Evolutionary conservation across 2,329 filamentous ascomycete species (phyloP), one percentile per base, ranked within the genome.

Genomic region (Chaetomium strumarium): DNA sequence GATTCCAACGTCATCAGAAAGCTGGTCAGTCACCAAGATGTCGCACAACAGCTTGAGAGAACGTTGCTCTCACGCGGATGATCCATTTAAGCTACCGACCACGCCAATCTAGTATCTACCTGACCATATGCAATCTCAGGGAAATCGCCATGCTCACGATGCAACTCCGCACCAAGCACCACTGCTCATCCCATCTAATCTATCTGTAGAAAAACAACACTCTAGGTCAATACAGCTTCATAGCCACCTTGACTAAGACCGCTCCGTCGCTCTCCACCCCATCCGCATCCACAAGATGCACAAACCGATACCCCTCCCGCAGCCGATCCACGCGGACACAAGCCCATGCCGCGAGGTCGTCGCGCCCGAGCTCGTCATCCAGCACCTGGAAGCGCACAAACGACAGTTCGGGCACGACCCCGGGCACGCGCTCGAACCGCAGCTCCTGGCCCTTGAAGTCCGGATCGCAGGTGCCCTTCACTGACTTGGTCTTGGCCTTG

Each of bases 301-400:
- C 75, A 59, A 96, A 83, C 11, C 90, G 77, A 60, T 88, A 87
- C 1, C 93, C 92, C 33, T 79, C 72, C 55, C 82, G 81, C 54
- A 96, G 68, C 8, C 90, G 79, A 69, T 96, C 90, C 19, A 97
- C 79, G 37, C 90, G 79, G 61, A 95, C 84, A 64, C 90, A 96
- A 1, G 88, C 84, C 93, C 93, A 97, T 2, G 86, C 90, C 11
- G 90, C 85, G 52, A 96, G 69, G 54, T 86, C 80, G 63, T 97
- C 90, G 57, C 79, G 78, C 4, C 85, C 83, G 59, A 91, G 80
- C 68, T 92, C 86, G 60, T 95, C 86, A 66, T 97, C 89, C 68
- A 90, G 86, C 60, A 97, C 77, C 62, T 95, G 90, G 74, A 97
- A 88, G 63, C 86, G 77, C 49, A 90, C 75, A 71, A 90, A 91